Percentiles rank a stretch among this genome's conserved stretches.
phyloP scores from a whole-genome alignment of 2,329 filamentous ascomycete species.

The Penicillium sumatraense region DNA sequence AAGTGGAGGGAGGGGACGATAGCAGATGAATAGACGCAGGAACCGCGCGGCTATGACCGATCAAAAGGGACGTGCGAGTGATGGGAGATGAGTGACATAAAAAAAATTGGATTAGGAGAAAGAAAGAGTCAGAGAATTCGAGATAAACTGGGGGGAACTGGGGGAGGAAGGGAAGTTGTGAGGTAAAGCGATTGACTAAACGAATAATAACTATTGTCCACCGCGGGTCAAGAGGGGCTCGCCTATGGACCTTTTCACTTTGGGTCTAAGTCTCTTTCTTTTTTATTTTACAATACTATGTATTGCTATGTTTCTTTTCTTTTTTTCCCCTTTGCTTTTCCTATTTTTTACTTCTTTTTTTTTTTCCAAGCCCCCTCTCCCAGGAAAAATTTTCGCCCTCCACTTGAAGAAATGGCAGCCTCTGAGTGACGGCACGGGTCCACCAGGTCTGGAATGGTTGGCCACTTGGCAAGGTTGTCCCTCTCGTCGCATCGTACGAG shows the following conservation, averaged over 20 bases:
- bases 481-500: slow-evolving; percentile 11
- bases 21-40: slow-evolving; percentile 29
- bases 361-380: slow-evolving; percentile 9
- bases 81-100: slow-evolving; percentile 42
- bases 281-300: too few relatives aligned
- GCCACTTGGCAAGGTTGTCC: background rate
- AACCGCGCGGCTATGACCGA: slow-evolving; percentile 47
- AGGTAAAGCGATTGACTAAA: slow-evolving; percentile 50
- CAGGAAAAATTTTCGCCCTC: slow-evolving; percentile 12
- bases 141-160: slow-evolving; percentile 32
- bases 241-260: background rate
- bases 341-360: slow-evolving; percentile 12
- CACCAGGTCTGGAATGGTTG: slow-evolving; percentile 10
- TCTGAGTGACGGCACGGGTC: slow-evolving; percentile 18
- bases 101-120: slow-evolving; percentile 41
- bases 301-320: slow-evolving; percentile 12
- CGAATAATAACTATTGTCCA: slow-evolving; percentile 33
- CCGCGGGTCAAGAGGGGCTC: slow-evolving; percentile 22
- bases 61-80: slow-evolving; percentile 45
- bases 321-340: slow-evolving; percentile 22
- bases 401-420: slow-evolving; percentile 14
- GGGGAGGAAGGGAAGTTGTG: slow-evolving; percentile 35
- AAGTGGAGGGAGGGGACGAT: slow-evolving; percentile 8
- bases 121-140: slow-evolving; percentile 33
- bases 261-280: slow-evolving; percentile 2